Evolutionary conservation across 768 basidiomycete genomes (phyloP), one percentile per base, ranked within the genome.

Genomic region (Tremella yokohamensis): DNA sequence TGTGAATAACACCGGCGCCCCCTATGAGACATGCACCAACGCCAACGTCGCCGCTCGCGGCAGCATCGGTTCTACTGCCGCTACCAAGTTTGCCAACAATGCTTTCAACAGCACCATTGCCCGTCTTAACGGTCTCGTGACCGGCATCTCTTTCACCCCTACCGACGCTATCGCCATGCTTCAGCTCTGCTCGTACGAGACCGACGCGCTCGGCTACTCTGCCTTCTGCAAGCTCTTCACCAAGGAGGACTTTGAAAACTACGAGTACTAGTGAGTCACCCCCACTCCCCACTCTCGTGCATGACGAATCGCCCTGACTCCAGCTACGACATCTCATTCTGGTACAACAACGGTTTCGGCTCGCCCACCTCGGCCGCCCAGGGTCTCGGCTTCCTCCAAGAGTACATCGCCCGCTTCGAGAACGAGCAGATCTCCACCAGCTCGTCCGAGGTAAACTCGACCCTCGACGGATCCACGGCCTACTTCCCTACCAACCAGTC

Each of bases 181-280:
- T 16, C 72, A 77, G 56, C 66, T 77, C 2, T 78, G 77, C 52
- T 67, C 73, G 0, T 77, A 75, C 62, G 76, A 77, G 61, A 75
- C 72, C 0, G 64, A 65, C 42, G 69, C 72, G n/a, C 56, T 76
- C 2, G 76, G 72, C 1, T 73, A 69, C 52, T 72, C 69, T 7
- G 48, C 54, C 2, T 79, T 76, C 72, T 79, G 78, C 62, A 49
- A 50, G n/a, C 58, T 78, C 40, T 79, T 79, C 72, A 74, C 75
- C 2, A 52, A 67, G 42, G 74, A 74, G 49, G 74, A 77, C 34
- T 78, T 65, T 45, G 50, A 63, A 55, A 62, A 68, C 54, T 73
- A 66, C 56, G 69, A 72, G 40, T 76, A 70, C 45, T 65, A 61
- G 25, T 24, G 18, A n/a, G 3, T 47, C 15, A n/a, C n/a, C 19